Base-by-base conservation (phyloP, 257 asterid species). In the Nemophila menziesii region DNA sequence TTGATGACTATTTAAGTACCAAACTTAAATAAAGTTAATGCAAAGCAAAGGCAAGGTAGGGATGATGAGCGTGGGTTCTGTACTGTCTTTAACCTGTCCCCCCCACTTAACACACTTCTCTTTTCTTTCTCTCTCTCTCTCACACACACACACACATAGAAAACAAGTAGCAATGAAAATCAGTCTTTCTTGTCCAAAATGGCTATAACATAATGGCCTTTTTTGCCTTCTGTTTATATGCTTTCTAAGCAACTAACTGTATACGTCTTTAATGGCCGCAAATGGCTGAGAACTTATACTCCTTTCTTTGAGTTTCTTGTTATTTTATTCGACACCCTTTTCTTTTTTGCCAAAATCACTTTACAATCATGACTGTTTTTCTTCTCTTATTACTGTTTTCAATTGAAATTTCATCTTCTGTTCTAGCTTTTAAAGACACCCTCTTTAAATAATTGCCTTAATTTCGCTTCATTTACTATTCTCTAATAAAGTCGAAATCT, bases 61-160 rank as follows among this genome's bases (percentile, higher is more conserved):
- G 78, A 71, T 61, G 56, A 54, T 58, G 60, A 58, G 63, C 65
- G 89, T 67, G 95, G 92, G 83, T 78, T 80, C 83, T 87, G 92
- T 84, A 78, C 75, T 73, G 93, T 80, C 95, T 73, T 57, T 64
- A 71, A 65, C 84, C 77, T 80, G 93, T 80, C 95, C 90, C 93
- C 93, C 74, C 95, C 93, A 75, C 87, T 80, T 75, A 61, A 61
- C 77, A 70, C 92, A 69, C 67, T 57, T 54, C 40, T 27, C 27
- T 45, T 57, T 4, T 46, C 48, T 41, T 63, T 60, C 61, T 63
- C 68, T 52, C 60, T 48, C 59, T 50, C 43, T 39, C 55, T 64
- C 55, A 46, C 70, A 39, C 65, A 17, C 61, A 5, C 70, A 7
- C 65, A 18, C 50, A 53, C 54, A 52, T 55, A 60, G 60, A 33